Base-by-base conservation (phyloP, 2,329 filamentous ascomycete species). In the Fusarium nanum region DNA sequence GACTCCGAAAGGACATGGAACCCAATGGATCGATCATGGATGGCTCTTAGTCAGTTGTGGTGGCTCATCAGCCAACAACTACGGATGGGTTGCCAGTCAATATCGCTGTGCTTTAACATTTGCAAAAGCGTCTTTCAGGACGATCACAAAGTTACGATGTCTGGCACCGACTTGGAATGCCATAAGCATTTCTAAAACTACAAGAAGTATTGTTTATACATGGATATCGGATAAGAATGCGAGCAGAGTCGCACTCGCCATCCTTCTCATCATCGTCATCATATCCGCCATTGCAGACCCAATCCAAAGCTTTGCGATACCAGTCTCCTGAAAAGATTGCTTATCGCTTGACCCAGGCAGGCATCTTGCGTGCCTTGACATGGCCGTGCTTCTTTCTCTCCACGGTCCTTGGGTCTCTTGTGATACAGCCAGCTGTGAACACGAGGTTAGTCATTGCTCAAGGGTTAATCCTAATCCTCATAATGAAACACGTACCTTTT, bases 381-480 rank as follows among this genome's bases (percentile, higher is more conserved):
- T 93, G 93, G 74, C 96, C 97, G 60, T 93, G 89, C 88, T 99
- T 98, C 91, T 99, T 99, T 81, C 96, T 95, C 84, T 99, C 96
- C 73, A 99, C 97, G 77, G 87, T 90, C 83, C 95, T 93, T 61
- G 91, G 88, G 84, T 99, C 95, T 78, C 95, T 92, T 55, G 94
- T 97, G 70, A 99, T 88, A 81, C 92, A 94, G 69, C 97, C 97
- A 79, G 95, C 96, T 99, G 80, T 12, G 77, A 77, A 68, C 67
- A 50, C 48, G 63, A 64, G 49, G 80, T 88, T 79, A 88, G 85
- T 77, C 79, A 69, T 62, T 64, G 30, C 58, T 53, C 52, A 61
- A 40, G 57, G 37, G 65, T 60, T 47, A 49, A 58, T 65, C 20
- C 55, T 54, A 41, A 60, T 41, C 25, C 12, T 42, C 41, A 55